A percentile compares a stretch with the other conserved stretches of the same genome.
phyloP scores from a whole-genome alignment of 768 basidiomycete genomes.

The Boletus fagicola region DNA sequence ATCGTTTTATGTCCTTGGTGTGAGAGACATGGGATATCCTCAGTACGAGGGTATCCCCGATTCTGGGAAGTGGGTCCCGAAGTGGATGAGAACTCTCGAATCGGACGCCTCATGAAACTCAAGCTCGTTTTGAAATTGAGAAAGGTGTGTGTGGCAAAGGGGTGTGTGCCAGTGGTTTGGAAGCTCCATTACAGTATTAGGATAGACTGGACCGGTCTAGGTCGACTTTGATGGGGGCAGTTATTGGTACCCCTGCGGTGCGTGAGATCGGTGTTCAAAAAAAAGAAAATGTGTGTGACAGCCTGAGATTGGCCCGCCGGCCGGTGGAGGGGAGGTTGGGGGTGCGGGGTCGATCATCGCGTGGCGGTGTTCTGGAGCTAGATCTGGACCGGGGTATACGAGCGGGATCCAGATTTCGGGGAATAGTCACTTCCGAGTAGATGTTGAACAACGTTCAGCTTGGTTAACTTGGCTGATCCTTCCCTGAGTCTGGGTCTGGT shows the following conservation, averaged over 20 bases:
- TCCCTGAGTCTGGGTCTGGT: no score
- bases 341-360: not conserved
- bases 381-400: no score
- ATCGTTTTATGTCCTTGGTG: not conserved
- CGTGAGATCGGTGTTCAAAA: not conserved
- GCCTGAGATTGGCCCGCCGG: not conserved
- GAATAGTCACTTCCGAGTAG: no score
- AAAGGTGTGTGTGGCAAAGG: not conserved
- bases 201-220: not conserved
- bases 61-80: not conserved
- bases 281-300: not conserved
- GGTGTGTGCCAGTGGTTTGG: not conserved
- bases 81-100: not conserved
- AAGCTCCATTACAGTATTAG: not conserved
- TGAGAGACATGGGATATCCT: not conserved
- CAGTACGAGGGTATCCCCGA: not conserved
- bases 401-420: no score
- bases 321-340: not conserved
- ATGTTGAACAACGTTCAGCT: no score
- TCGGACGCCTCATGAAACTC: not conserved
- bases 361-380: not conserved
- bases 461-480: no score
- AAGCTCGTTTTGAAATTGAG: not conserved
- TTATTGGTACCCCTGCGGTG: no score
- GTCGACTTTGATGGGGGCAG: not conserved